phyloP scores from a whole-genome alignment of 1,139 yeast genomes.

The Suhomyces chickasaworum region DNA sequence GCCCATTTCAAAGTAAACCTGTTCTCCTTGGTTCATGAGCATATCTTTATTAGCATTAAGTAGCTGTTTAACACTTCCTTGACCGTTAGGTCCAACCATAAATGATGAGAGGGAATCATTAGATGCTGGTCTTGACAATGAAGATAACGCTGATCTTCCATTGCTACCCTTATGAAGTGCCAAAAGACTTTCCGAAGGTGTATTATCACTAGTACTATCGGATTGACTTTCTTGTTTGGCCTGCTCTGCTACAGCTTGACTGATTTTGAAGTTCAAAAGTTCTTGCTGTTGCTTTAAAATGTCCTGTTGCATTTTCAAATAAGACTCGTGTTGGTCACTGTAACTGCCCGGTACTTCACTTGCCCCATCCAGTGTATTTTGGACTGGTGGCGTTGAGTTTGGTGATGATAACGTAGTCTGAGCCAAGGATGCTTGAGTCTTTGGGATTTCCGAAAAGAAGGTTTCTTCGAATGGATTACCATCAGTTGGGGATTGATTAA shows the following conservation, averaged over 20 bases:
- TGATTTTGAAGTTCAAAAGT: conserved; percentile 26
- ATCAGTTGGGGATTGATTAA: conserved; percentile 22
- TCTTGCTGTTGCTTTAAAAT: conserved; percentile 43
- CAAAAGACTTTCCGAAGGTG: neutral
- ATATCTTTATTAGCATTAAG: conserved; percentile 14
- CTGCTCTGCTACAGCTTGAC: neutral
- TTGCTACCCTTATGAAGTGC: conserved; percentile 6
- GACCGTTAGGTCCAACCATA: conserved; percentile 10
- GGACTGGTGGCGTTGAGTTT: conserved; percentile 8
- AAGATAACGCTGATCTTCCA: conserved; percentile 1
- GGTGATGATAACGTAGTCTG: conserved; percentile 3
- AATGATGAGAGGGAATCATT: conserved; percentile 20
- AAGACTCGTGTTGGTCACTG: conserved; percentile 35
- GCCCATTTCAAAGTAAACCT: conserved; percentile 7
- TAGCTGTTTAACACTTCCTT: conserved; percentile 14
- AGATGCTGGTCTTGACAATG: conserved; percentile 18
- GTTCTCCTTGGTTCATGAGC: conserved; percentile 6
- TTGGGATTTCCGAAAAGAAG: conserved; percentile 23
- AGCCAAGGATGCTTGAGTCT: conserved; percentile 1
- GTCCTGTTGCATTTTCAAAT: conserved; percentile 42
- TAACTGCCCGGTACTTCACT: conserved; percentile 6
- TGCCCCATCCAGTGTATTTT: conserved; percentile 1
- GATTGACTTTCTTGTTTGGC: neutral
- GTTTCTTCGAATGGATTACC: conserved; percentile 44
- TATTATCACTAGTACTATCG: neutral